A percentile compares a stretch with the other conserved stretches of the same genome.
Evolutionary conservation across 148 eudicot species (phyloP).

Genomic region (Drosera capensis): DNA sequence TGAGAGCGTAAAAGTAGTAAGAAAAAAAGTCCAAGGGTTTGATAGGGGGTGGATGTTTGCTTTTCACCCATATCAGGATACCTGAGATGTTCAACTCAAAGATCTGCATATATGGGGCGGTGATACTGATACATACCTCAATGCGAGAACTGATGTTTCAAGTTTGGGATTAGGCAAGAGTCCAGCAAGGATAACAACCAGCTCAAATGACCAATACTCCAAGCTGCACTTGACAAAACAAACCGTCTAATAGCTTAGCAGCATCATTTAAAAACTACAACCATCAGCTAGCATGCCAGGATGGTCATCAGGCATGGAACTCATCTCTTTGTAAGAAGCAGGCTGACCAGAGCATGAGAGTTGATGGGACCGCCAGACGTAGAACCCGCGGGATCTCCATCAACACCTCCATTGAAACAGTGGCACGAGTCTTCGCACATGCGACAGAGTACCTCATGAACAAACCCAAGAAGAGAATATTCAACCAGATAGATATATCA

Average conservation of each 20-base stretch:
- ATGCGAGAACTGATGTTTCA: neutral
- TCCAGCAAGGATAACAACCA: neutral
- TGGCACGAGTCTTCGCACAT: conserved; percentile 1
- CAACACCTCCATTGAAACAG: neutral
- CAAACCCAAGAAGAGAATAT: neutral
- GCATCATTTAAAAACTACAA: too few species aligned
- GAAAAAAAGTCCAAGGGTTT: too few species aligned
- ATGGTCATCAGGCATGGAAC: too few species aligned
- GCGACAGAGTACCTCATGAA: neutral
- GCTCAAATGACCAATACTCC: conserved; percentile 1
- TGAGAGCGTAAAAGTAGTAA: too few species aligned
- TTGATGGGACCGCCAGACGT: conserved; percentile 1
- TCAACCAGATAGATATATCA: conserved; percentile 1
- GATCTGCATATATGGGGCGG: neutral
- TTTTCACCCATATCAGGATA: too few species aligned
- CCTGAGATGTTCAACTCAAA: too few species aligned
- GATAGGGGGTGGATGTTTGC: too few species aligned
- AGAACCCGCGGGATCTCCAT: neutral
- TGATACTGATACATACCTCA: neutral
- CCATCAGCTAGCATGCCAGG: too few species aligned
- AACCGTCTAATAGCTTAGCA: too few species aligned
- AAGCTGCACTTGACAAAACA: conserved; percentile 1
- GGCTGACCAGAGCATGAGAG: conserved; percentile 1
- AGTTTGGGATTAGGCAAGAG: neutral
- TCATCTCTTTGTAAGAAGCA: neutral